Conservation (phyloP, 2,329 filamentous ascomycete species). For the Thyridium curvatum region DNA sequence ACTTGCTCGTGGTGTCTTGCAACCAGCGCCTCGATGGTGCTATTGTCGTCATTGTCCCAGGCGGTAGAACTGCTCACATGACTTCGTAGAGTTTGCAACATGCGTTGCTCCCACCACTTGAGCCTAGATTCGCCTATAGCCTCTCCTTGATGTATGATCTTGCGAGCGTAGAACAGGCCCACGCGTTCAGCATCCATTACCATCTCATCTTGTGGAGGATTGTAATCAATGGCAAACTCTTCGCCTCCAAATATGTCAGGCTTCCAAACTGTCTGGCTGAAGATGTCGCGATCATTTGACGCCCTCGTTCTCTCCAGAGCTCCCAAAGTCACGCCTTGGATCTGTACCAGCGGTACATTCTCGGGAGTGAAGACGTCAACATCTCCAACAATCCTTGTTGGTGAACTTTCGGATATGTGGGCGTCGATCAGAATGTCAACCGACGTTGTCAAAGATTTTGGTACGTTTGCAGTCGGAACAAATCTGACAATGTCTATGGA, state of each 20-base stretch:
- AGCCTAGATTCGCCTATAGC: neutral
- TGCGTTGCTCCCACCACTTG: neutral
- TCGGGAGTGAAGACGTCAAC: neutral
- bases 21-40: neutral
- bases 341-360: neutral
- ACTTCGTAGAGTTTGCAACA: neutral
- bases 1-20: neutral
- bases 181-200: conserved; percentile 1
- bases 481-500: no score
- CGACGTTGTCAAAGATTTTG: no score
- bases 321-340: conserved; percentile 1
- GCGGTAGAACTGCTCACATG: neutral
- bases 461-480: no score
- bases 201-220: neutral
- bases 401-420: neutral
- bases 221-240: neutral
- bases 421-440: neutral
- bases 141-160: neutral
- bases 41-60: neutral
- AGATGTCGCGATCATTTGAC: neutral
- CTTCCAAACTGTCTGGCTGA: conserved; percentile 2
- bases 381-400: conserved; percentile 1
- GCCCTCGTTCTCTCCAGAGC: neutral
- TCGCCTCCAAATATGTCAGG: neutral
- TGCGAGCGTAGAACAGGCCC: neutral